These are phyloP conservation scores for Gastrolobium bilobum DNA, from an alignment of 306 rosid genomes.

Conservation along the genomic window DNA sequence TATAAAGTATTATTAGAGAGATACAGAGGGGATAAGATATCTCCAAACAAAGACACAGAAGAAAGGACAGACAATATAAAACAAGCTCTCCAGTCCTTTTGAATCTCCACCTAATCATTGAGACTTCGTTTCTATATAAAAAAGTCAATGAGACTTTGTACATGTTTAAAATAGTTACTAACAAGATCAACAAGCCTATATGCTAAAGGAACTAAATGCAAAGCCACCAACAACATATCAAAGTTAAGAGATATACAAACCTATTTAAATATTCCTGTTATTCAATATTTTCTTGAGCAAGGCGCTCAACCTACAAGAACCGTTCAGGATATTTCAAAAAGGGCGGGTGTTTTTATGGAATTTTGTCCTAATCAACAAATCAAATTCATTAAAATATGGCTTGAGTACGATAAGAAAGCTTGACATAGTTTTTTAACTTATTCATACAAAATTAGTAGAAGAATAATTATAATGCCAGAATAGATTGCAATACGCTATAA, in stretches of 20 bases:
- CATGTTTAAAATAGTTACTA: conserved; percentile 30
- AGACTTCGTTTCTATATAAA: not conserved
- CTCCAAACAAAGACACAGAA: conserved; percentile 18
- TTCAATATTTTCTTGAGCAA: not conserved
- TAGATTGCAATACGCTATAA: not conserved
- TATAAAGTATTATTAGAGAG: not conserved
- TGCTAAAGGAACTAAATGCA: conserved; percentile 13
- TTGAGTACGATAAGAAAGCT: conserved; percentile 8
- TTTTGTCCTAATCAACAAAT: conserved; percentile 23
- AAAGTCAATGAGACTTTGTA: not conserved
- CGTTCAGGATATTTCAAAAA: conserved; percentile 29
- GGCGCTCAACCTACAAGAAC: not conserved
- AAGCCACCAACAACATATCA: not conserved
- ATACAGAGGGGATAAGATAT: conserved; percentile 19
- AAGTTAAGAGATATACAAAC: conserved; percentile 17
- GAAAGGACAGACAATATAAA: not conserved
- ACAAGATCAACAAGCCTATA: conserved; percentile 38
- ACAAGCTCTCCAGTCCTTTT: conserved; percentile 24
- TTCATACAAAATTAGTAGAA: conserved; percentile 31
- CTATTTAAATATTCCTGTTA: too few species aligned
- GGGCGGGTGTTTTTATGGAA: not conserved
- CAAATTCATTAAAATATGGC: conserved; percentile 13
- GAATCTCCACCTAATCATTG: conserved; percentile 5
- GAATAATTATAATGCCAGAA: conserved; percentile 32
- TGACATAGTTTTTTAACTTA: conserved; percentile 24